Evolutionary conservation across 75 land plant genomes (phyloP).

Genomic region (Selaginella moellendorffii): DNA sequence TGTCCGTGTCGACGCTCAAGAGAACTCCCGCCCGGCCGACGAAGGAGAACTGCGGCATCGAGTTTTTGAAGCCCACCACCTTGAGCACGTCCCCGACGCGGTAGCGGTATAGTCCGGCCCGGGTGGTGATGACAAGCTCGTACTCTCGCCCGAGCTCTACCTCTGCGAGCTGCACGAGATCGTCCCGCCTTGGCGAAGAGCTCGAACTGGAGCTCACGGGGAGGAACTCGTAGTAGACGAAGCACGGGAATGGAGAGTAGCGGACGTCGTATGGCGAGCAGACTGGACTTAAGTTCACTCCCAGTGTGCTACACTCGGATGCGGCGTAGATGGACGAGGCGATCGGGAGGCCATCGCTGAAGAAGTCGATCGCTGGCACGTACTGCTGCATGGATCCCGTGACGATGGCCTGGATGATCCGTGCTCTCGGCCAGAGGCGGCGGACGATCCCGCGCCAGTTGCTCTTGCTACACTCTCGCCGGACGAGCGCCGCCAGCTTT

Average conservation of each 20-base stretch:
- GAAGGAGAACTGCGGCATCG: not conserved
- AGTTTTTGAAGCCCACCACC: not conserved
- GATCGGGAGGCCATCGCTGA: not conserved
- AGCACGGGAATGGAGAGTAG: not conserved
- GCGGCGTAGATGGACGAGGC: not conserved
- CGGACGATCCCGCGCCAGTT: not conserved
- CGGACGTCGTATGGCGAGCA: not conserved
- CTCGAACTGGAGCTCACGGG: not conserved
- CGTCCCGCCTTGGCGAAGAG: not conserved
- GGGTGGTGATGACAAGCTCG: slow-evolving; percentile 1
- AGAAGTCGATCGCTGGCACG: not conserved
- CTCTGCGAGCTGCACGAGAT: not conserved
- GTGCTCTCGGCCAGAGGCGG: not conserved
- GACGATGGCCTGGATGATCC: not conserved
- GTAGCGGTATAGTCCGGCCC: not conserved
- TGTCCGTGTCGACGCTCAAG: slow-evolving; percentile 1
- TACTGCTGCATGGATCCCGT: slow-evolving; percentile 8
- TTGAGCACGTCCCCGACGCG: not conserved
- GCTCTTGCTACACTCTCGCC: not conserved
- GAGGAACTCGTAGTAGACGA: slow-evolving; percentile 1
- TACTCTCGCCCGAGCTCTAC: slow-evolving; percentile 6
- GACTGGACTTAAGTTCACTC: not conserved
- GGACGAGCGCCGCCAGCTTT: not conserved
- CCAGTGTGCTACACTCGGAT: slow-evolving; percentile 1
- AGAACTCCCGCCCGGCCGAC: not conserved